A percentile compares a stretch with the other conserved stretches of the same genome.
Evolutionary conservation across 129 eudicot genomes (phyloP).

Genomic region (Mikania micrantha): DNA sequence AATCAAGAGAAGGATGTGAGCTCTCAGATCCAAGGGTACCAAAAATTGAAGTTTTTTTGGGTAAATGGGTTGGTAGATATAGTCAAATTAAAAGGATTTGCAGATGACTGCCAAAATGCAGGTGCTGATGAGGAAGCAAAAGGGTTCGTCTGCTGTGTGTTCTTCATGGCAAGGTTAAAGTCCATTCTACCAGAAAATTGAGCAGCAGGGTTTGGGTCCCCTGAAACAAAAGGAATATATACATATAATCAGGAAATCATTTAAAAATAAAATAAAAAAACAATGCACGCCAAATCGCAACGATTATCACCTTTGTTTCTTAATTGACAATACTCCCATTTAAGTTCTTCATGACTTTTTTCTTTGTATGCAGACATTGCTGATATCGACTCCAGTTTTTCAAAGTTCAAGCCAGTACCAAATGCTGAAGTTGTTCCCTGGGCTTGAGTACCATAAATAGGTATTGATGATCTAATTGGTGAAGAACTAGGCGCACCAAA

Average conservation of each 20-base stretch:
- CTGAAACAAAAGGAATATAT: slow-evolving; percentile 32
- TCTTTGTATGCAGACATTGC: slow-evolving; percentile 94
- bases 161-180: slow-evolving; percentile 49
- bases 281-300: not conserved
- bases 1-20: slow-evolving; percentile 52
- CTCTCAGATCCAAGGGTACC: slow-evolving; percentile 50
- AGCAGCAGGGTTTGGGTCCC: slow-evolving; percentile 83
- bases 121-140: slow-evolving; percentile 55
- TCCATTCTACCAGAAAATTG: slow-evolving; percentile 61
- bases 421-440: too few species aligned
- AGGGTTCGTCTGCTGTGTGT: slow-evolving; percentile 37
- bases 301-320: slow-evolving; percentile 74
- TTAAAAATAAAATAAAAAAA: slow-evolving; percentile 23
- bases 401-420: too few species aligned
- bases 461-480: too few species aligned
- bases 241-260: slow-evolving; percentile 30
- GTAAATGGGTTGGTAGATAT: slow-evolving; percentile 70
- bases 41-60: slow-evolving; percentile 49
- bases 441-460: too few species aligned
- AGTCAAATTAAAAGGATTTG: slow-evolving; percentile 66
- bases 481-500: too few species aligned
- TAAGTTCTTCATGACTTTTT: slow-evolving; percentile 88
- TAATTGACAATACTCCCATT: slow-evolving; percentile 95
- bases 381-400: slow-evolving; percentile 82
- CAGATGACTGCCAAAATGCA: slow-evolving; percentile 56